Evolutionary conservation across 73 alveolate genomes (phyloP).

Genomic region (Paraurostyla sp.): DNA sequence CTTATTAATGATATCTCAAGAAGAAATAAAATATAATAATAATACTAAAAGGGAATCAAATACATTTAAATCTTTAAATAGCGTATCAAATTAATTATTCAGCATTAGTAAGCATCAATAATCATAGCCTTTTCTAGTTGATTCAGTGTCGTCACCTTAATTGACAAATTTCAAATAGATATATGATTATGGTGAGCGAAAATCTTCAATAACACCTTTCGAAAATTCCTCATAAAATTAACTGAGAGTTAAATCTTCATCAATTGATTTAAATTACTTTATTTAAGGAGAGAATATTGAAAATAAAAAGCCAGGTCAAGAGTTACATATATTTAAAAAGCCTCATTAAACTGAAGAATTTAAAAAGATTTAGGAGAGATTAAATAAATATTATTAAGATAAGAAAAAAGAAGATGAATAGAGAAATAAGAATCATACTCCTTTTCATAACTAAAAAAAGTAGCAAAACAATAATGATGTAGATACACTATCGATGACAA

Average conservation of each 20-base stretch:
- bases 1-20: background rate
- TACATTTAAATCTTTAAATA: constrained; percentile 28
- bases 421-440: background rate
- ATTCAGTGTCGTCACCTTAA: constrained; percentile 18
- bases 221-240: background rate
- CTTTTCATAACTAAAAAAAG: background rate
- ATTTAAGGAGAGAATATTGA: background rate
- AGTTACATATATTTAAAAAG: constrained; percentile 28
- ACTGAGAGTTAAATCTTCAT: background rate
- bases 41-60: background rate
- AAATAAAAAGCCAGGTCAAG: constrained; percentile 39
- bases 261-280: background rate
- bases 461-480: background rate
- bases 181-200: background rate
- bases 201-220: background rate
- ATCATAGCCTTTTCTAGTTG: too few relatives aligned
- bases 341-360: constrained; percentile 53
- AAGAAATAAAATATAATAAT: background rate
- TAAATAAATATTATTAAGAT: constrained; percentile 32
- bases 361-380: constrained; percentile 29
- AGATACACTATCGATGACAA: constrained; percentile 37
- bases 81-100: constrained; percentile 9
- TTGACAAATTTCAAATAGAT: background rate
- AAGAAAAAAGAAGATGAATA: constrained; percentile 20
- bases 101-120: background rate